Evolutionary conservation across 1,284 basidiomycete genomes (phyloP).

Genomic region (Tremellales sp.): DNA sequence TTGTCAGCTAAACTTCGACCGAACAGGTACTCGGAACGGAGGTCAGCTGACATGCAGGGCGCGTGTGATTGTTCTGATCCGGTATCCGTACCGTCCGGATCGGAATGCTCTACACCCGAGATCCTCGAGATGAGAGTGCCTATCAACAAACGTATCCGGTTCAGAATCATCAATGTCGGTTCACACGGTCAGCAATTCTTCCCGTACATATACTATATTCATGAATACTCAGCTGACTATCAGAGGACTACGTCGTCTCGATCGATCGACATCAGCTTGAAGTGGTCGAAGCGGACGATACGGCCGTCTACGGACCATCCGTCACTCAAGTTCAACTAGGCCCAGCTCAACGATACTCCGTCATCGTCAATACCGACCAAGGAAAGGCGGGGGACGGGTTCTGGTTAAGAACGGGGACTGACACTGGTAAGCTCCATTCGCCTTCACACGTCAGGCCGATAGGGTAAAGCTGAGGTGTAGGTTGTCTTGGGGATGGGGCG

Average conservation of each 20-base stretch:
- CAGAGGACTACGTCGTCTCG: conserved; percentile 14
- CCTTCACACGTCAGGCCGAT: neutral
- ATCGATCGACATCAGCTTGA: conserved; percentile 32
- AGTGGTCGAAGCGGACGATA: conserved; percentile 33
- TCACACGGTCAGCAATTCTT: conserved; percentile 12
- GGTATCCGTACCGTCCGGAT: neutral
- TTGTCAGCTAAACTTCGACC: conserved; percentile 9
- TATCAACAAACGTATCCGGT: conserved; percentile 9
- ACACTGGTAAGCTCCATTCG: conserved; percentile 9
- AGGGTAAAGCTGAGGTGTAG: neutral
- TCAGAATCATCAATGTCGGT: conserved; percentile 27
- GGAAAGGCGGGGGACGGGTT: conserved; percentile 24
- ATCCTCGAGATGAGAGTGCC: conserved; percentile 13
- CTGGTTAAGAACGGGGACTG: conserved; percentile 33
- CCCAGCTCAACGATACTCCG: conserved; percentile 38
- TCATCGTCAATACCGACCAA: conserved; percentile 32
- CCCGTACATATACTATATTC: no score
- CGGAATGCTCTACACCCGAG: conserved; percentile 1
- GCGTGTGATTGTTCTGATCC: conserved; percentile 2
- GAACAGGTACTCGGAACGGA: neutral
- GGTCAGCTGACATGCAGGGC: neutral
- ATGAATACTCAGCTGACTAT: neutral
- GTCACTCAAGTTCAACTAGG: conserved; percentile 24
- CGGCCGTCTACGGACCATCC: conserved; percentile 15
- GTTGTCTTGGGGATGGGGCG: neutral